Base-by-base conservation (phyloP, 345 rosid species). In the Eucalyptus shirleyi region DNA sequence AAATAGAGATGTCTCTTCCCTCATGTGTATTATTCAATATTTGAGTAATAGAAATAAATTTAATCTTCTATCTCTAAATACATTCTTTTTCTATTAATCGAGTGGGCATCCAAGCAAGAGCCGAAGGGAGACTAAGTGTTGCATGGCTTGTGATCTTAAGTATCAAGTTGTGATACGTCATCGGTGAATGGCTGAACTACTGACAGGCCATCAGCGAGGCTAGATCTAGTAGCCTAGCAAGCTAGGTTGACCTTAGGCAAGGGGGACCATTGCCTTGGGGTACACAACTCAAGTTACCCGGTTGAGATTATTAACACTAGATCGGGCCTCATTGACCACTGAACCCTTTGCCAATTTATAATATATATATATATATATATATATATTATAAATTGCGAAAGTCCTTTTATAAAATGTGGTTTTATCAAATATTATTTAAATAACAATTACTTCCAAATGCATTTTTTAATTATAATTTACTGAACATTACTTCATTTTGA, bases 321-420 rank as follows among this genome's bases (percentile, higher is more conserved):
- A 62, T 4, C 0, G 8, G 37, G 19, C 19, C 10, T 65, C 5
- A 7, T 6, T 15, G 18, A 8, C 10, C 0, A 3, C 2, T n/a
- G 21, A n/a, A 65, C 11, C 19, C 11, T 65, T 15, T n/a, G 72
- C 37, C 9, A 4, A 32, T 65, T 0, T 65, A n/a, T n/a, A n/a
- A n/a, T n/a, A n/a, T n/a, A n/a, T n/a, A n/a, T n/a, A n/a, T n/a
- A n/a, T n/a, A n/a, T n/a, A n/a, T n/a, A 60, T 11, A 26, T 12
- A 26, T 12, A 11, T 28, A 12, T 30, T 13, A 14, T 6, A 65
- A 7, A n/a, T 30, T 30, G 32, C 15, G 28, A 60, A 60, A 60
- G 16, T 53, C 32, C n/a, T 30, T 65, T 30, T 15, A n/a, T n/a
- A 65, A n/a, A 4, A n/a, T 65, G 21, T n/a, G 37, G 5, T 15